Percentiles rank a stretch among this genome's conserved stretches.
Evolutionary conservation across 2,329 filamentous ascomycete genomes (phyloP).

Genomic region (Cytospora leucostoma): DNA sequence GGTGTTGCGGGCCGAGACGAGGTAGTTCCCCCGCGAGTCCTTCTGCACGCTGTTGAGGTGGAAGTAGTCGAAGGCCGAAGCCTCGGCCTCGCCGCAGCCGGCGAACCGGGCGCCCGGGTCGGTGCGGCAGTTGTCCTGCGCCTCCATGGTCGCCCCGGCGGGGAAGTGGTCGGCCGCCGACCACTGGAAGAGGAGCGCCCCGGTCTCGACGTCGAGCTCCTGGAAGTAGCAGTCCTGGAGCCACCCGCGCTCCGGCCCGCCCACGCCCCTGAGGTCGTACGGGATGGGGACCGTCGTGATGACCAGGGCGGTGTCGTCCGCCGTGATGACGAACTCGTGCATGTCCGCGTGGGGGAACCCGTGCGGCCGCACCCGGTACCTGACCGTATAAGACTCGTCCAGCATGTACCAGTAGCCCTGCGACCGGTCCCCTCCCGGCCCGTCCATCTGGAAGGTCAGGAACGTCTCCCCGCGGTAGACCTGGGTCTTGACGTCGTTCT

Average conservation of each 20-base stretch:
- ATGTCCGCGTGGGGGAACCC: conserved; percentile 40
- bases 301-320: conserved; percentile 44
- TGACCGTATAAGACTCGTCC: conserved; percentile 25
- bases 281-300: conserved; percentile 42
- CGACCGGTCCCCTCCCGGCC: conserved; percentile 13
- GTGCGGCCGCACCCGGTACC: conserved; percentile 26
- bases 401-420: conserved; percentile 26
- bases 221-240: conserved; percentile 43
- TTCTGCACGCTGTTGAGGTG: conserved; percentile 42
- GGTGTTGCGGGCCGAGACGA: conserved; percentile 39
- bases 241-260: conserved; percentile 36
- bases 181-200: conserved; percentile 42
- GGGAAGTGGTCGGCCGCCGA: conserved; percentile 21
- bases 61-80: conserved; percentile 39
- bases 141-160: conserved; percentile 22
- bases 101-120: conserved; percentile 24
- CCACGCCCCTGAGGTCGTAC: conserved; percentile 36
- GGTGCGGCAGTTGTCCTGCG: conserved; percentile 23
- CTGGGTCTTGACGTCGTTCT: conserved; percentile 34
- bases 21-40: conserved; percentile 40
- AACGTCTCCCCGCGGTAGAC: conserved; percentile 37
- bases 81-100: conserved; percentile 21
- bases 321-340: conserved; percentile 47
- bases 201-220: conserved; percentile 42
- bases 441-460: conserved; percentile 40